These are phyloP conservation scores for Volvariella surrecta DNA, from an alignment of 1,284 basidiomycete species.

Conservation along the genomic window DNA sequence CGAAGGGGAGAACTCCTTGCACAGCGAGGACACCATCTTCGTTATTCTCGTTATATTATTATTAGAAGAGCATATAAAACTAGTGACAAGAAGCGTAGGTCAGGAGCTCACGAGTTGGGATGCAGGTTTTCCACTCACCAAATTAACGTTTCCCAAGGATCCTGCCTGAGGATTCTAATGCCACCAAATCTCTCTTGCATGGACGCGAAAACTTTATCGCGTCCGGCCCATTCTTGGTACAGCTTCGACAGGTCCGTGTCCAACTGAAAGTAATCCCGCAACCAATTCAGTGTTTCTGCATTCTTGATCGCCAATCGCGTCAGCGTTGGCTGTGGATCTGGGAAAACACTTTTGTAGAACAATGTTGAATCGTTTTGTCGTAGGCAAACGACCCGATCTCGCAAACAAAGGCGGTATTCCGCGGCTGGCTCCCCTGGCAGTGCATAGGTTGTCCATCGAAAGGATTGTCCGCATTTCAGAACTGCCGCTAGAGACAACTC, in stretches of 20 bases:
- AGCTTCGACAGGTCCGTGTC: constrained; percentile 66
- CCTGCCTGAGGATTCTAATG: constrained; percentile 76
- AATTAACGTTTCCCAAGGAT: constrained; percentile 92
- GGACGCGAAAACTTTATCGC: constrained; percentile 71
- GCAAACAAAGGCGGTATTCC: constrained; percentile 70
- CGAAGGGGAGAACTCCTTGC: constrained; percentile 60
- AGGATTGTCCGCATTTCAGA: constrained; percentile 74
- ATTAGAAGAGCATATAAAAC: constrained; percentile 98
- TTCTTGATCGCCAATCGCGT: constrained; percentile 30
- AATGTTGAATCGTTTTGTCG: constrained; percentile 63
- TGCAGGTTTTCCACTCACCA: constrained; percentile 52
- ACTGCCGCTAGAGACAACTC: constrained; percentile 69
- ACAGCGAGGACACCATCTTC: constrained; percentile 77
- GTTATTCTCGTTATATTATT: constrained; percentile 94
- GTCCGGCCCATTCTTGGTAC: constrained; percentile 71
- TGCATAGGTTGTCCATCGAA: constrained; percentile 62
- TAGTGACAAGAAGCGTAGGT: constrained; percentile 20
- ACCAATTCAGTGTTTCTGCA: constrained; percentile 65
- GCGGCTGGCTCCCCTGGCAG: constrained; percentile 28
- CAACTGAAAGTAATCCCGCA: constrained; percentile 89
- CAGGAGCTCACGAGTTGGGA: constrained; percentile 6
- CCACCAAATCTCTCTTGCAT: constrained; percentile 57
- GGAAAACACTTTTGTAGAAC: constrained; percentile 67
- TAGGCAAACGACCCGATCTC: constrained; percentile 77
- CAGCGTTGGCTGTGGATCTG: constrained; percentile 28